Conservation (phyloP, 805 yeast genomes). For the Metschnikowia lunata region DNA sequence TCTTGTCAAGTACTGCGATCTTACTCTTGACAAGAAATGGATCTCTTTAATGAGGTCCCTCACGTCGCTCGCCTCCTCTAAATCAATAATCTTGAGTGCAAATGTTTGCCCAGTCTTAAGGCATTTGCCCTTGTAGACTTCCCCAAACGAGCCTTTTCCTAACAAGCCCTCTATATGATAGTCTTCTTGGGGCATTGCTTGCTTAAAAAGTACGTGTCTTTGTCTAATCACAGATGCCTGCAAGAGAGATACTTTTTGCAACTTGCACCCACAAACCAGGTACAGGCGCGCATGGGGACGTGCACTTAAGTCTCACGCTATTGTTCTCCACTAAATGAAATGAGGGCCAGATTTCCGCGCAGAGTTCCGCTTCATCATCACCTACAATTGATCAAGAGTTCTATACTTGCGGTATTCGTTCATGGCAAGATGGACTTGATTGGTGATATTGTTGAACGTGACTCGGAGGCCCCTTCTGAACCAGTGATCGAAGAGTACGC, state of each 20-base stretch:
- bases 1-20: slow-evolving; percentile 55
- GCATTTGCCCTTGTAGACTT: slow-evolving; percentile 60
- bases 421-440: slow-evolving; percentile 52
- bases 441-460: slow-evolving; percentile 70
- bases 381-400: no score
- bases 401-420: no score
- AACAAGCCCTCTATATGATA: slow-evolving; percentile 24
- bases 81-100: slow-evolving; percentile 82
- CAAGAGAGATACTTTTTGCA: neutral
- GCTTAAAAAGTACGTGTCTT: neutral
- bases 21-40: slow-evolving; percentile 44
- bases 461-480: slow-evolving; percentile 31
- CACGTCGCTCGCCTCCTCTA: slow-evolving; percentile 74
- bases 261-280: slow-evolving; percentile 9
- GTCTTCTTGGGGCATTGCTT: slow-evolving; percentile 15
- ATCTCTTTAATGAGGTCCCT: slow-evolving; percentile 72
- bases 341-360: no score
- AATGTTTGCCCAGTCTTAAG: slow-evolving; percentile 41
- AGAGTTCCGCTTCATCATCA: no score
- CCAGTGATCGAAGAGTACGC: slow-evolving; percentile 11
- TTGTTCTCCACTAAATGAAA: no score
- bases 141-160: slow-evolving; percentile 86
- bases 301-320: no score
- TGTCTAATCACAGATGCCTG: slow-evolving; percentile 1
- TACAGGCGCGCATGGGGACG: neutral